Conservation (phyloP, 768 basidiomycete species). For the Lentinula aciculospora region DNA sequence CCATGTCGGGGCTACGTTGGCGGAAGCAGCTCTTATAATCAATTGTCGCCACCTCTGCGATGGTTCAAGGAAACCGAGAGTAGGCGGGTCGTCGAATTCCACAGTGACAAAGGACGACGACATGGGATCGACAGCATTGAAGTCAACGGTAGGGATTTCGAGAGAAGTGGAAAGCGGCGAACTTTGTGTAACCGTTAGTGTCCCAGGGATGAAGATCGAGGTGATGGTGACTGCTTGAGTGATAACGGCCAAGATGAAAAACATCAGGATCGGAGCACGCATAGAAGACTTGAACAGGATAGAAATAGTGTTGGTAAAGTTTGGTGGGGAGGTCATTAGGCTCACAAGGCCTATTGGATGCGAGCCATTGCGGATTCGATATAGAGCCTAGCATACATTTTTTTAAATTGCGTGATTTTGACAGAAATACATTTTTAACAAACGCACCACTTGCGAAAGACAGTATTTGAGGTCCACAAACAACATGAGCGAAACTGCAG, state of each 20-base stretch:
- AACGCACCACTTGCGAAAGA: constrained; percentile 1
- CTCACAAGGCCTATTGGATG: background rate
- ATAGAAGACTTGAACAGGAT: background rate
- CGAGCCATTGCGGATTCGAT: background rate
- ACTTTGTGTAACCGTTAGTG: background rate
- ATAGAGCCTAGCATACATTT: background rate
- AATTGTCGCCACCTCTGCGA: background rate
- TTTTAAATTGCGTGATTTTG: background rate
- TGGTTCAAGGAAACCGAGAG: background rate
- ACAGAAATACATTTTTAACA: background rate
- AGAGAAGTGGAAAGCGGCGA: background rate
- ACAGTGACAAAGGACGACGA: background rate
- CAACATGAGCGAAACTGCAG: background rate
- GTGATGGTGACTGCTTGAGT: background rate
- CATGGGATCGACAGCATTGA: background rate
- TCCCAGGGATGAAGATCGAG: background rate
- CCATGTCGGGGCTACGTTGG: background rate
- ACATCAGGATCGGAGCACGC: background rate
- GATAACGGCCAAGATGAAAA: background rate
- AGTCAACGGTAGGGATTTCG: background rate
- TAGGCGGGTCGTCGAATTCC: background rate
- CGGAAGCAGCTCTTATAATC: background rate
- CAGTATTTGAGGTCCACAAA: background rate
- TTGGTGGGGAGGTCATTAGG: background rate
- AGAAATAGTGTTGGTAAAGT: background rate